Conservation (phyloP, 1,284 basidiomycete genomes). For the Leccinum subrobustum region DNA sequence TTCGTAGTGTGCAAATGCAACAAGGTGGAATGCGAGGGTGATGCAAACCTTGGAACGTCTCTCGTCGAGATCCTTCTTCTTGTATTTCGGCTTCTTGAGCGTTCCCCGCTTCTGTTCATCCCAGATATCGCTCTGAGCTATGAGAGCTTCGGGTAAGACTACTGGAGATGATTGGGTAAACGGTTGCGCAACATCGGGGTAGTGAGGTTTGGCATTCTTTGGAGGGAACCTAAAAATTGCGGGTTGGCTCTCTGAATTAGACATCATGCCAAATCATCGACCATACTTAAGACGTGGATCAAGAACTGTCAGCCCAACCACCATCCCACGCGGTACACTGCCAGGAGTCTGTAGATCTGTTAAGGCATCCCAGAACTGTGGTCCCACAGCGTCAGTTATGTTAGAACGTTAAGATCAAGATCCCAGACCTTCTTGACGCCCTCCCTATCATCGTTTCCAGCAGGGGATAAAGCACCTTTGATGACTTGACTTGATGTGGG, state of each 20-base stretch:
- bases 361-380: constrained; percentile 70
- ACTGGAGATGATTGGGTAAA: constrained; percentile 19
- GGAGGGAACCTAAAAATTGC: constrained; percentile 67
- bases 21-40: background rate
- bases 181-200: constrained; percentile 22
- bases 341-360: constrained; percentile 60
- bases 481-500: constrained; percentile 79
- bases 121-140: constrained; percentile 76
- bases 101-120: constrained; percentile 50
- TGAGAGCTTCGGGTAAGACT: constrained; percentile 50
- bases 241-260: background rate
- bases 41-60: constrained; percentile 64
- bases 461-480: constrained; percentile 65
- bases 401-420: background rate
- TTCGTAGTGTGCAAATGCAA: constrained; percentile 2
- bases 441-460: constrained; percentile 48
- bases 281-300: constrained; percentile 77
- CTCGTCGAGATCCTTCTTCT: constrained; percentile 83
- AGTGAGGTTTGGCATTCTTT: constrained; percentile 56
- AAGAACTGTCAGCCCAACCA: constrained; percentile 74
- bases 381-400: constrained; percentile 3
- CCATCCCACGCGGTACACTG: constrained; percentile 68
- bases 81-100: constrained; percentile 65
- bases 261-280: background rate
- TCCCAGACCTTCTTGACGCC: constrained; percentile 59